A percentile compares a stretch with the other conserved stretches of the same genome.
Evolutionary conservation across 1,284 basidiomycete species (phyloP).

Genomic region (Ustilago sp.): DNA sequence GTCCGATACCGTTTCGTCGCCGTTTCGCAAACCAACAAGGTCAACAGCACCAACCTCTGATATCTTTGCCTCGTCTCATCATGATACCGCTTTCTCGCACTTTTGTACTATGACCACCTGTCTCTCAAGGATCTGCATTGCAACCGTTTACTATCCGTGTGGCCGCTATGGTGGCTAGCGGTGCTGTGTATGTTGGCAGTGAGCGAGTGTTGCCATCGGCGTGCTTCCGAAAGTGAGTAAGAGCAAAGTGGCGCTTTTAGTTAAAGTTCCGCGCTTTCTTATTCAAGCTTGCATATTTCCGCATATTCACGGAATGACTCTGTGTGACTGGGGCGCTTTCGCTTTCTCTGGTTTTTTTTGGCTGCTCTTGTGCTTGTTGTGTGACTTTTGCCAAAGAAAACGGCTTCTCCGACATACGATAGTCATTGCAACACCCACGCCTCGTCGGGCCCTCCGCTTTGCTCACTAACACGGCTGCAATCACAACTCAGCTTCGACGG

Average conservation of each 20-base stretch:
- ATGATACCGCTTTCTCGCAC: constrained; percentile 6
- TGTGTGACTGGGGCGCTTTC: too few relatives aligned
- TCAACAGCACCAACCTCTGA: constrained; percentile 41
- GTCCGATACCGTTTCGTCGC: constrained; percentile 66
- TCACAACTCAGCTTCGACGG: background rate
- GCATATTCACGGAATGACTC: too few relatives aligned
- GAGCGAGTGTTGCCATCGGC: background rate
- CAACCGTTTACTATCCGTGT: background rate
- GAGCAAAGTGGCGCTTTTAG: background rate
- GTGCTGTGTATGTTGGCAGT: too few relatives aligned
- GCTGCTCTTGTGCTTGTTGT: too few relatives aligned
- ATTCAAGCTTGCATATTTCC: too few relatives aligned
- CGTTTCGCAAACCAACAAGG: constrained; percentile 50
- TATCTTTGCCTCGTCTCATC: background rate
- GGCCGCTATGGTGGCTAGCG: too few relatives aligned
- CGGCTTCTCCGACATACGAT: background rate
- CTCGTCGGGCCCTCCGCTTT: background rate
- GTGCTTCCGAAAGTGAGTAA: background rate
- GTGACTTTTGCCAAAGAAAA: background rate
- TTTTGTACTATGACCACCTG: constrained; percentile 4
- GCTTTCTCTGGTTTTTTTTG: too few relatives aligned
- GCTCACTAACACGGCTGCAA: background rate
- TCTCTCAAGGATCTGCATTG: constrained; percentile 6
- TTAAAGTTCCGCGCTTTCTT: background rate
- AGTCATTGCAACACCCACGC: background rate